These are phyloP conservation scores for Calonectria hawksworthii DNA, from an alignment of 2,329 filamentous ascomycete species.

Conservation along the genomic window DNA sequence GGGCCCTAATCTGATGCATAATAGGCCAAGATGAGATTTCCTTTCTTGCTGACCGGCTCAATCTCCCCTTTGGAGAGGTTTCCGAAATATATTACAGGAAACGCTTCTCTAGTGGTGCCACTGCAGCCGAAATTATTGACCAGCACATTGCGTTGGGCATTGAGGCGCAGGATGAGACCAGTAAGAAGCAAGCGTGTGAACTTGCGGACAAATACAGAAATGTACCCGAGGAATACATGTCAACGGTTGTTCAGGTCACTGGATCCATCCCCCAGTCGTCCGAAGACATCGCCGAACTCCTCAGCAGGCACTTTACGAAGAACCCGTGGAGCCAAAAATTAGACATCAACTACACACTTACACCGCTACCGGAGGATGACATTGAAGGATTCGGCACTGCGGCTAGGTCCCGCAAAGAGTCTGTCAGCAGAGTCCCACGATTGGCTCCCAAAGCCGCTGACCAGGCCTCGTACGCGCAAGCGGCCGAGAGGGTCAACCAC, in stretches of 20 bases:
- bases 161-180: slow-evolving; percentile 47
- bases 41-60: slow-evolving; percentile 60
- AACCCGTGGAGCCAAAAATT: slow-evolving; percentile 54
- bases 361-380: slow-evolving; percentile 52
- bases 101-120: slow-evolving; percentile 54
- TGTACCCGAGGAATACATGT: slow-evolving; percentile 59
- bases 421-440: slow-evolving; percentile 19
- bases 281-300: slow-evolving; percentile 57
- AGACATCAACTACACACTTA: slow-evolving; percentile 55
- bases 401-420: slow-evolving; percentile 26
- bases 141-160: slow-evolving; percentile 57
- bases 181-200: slow-evolving; percentile 49
- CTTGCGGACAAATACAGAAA: slow-evolving; percentile 56
- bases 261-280: slow-evolving; percentile 50
- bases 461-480: slow-evolving; percentile 44
- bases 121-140: slow-evolving; percentile 59
- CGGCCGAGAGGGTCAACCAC: slow-evolving; percentile 45
- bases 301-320: slow-evolving; percentile 60
- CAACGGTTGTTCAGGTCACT: slow-evolving; percentile 58
- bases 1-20: neutral
- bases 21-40: slow-evolving; percentile 57
- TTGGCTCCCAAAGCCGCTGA: slow-evolving; percentile 18
- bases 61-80: slow-evolving; percentile 57
- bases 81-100: slow-evolving; percentile 56
- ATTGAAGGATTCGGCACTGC: slow-evolving; percentile 46